Evolutionary conservation across 2,329 filamentous ascomycete species (phyloP), one percentile per base, ranked within the genome.

Genomic region (Tolypocladium sp.): DNA sequence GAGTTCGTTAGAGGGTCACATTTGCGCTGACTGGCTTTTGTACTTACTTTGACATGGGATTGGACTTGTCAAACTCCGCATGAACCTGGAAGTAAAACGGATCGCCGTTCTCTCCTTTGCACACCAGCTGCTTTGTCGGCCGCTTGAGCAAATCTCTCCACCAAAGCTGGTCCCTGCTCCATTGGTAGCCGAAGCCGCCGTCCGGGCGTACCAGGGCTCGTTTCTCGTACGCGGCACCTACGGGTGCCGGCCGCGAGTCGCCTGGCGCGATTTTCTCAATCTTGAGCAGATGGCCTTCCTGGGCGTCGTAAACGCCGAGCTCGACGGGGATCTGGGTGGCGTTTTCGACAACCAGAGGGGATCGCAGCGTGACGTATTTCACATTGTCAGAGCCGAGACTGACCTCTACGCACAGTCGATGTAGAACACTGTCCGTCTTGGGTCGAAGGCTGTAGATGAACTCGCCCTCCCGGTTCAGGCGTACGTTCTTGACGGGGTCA

Each of bases 51-150:
- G 89, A 89, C 60, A 96, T 77, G 3, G 94, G 92, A 65, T 95
- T 92, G 55, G 89, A 86, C 72, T 85, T 88, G 70, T 97, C 90
- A 70, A 86, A 97, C 4, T 84, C 85, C 2, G 94, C 89, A 70
- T 96, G 90, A 73, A 96, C 87, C 73, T 97, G 94, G 77, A 99
- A 99, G 74, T 96, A 97, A 74, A 99, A 99, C 0, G 92, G 90
- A 52, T 95, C 90, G 52, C 88, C 90, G 63, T 86, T 86, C 66
- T 97, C 93, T 17, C 91, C 91, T 65, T 89, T 87, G 74, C 94
- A 99, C 27, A 91, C 90, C 64, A 99, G 82, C 1, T 93, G 96
- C 64, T 88, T 86, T 0, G 91, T 96, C 15, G 92, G 91, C 57
- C 87, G 81, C 70, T 90, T 91, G 57, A 97, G 77, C 52, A 99